Evolutionary conservation across 495 filamentous ascomycete genomes (phyloP), one percentile per base, ranked within the genome.

Genomic region (Aspergillus carlsbadensis): DNA sequence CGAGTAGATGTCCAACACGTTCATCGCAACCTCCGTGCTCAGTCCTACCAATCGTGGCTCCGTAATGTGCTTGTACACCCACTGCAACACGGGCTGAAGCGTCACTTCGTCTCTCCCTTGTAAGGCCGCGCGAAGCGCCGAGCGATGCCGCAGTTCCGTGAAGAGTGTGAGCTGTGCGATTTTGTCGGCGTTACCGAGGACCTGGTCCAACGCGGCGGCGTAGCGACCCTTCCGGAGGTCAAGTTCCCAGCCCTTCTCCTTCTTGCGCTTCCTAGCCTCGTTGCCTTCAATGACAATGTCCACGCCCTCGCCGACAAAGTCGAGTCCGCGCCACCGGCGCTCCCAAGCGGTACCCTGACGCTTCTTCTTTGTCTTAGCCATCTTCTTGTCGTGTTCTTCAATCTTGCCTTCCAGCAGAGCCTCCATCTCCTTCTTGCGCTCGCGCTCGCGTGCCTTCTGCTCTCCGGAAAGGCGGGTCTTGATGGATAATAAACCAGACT

Each of bases 221-320:
- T 95, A 98, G 50, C 84, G 81, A 10, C 87, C 91, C 65, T 88
- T 85, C 42, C 91, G 84, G 37, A 97, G 82, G 54, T 88, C 81
- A 40, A 79, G 76, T 64, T 97, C 91, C 92, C 94, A 99, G 6
- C 68, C 62, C 54, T 85, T 82, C 58, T 89, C 79, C 60, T 84
- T 83, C 64, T 84, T 84, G 26, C 77, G 69, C 65, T 69, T 70
- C 56, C 77, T 76, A 24, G 74, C 69, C 15, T 85, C 79, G 60
- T 87, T 86, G n/a, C 82, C 87, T 52, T 90, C 84, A 60, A 97
- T 91, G 64, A 97, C 81, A 34, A 96, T 88, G 60, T 96, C 92
- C 10, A 85, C 87, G 31, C 85, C 87, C 65, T 97, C 92, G 56
- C 92, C 92, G 31, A 88, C 81, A 63, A 91, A 87, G 57, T 96